These are phyloP conservation scores for Penstemon barbatus DNA, from an alignment of 257 asterid genomes.

Conservation along the genomic window DNA sequence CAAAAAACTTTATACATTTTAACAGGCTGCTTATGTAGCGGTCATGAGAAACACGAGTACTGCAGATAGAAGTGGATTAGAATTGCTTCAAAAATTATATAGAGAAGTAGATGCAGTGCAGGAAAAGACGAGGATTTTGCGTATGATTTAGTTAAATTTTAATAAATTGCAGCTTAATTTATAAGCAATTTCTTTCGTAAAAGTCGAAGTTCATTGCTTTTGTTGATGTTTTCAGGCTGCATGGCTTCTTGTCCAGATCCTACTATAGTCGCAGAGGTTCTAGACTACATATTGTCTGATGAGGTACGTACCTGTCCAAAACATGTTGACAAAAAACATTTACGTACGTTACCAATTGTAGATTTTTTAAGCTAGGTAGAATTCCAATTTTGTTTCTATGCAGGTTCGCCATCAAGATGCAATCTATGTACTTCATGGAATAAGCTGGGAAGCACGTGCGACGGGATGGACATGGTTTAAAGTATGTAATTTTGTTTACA, in stretches of 20 bases:
- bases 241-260: constrained; percentile 42
- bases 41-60: constrained; percentile 35
- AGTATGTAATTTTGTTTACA: constrained; percentile 17
- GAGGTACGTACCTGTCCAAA: constrained; percentile 32
- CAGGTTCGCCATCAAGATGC: constrained; percentile 36
- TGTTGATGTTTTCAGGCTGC: constrained; percentile 32
- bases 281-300: constrained; percentile 34
- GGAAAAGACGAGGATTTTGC: constrained; percentile 38
- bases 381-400: neutral
- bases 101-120: constrained; percentile 38
- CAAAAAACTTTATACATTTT: neutral
- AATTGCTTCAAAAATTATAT: constrained; percentile 32
- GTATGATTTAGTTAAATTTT: constrained; percentile 28
- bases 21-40: constrained; percentile 42
- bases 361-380: neutral
- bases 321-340: neutral
- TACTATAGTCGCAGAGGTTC: constrained; percentile 30
- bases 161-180: neutral
- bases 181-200: neutral
- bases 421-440: constrained; percentile 17
- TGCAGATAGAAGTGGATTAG: constrained; percentile 29
- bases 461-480: constrained; percentile 46
- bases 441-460: constrained; percentile 48
- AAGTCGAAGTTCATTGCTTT: neutral
- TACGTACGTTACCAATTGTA: neutral